Evolutionary conservation across 2,329 filamentous ascomycete genomes (phyloP), one percentile per base, ranked within the genome.

Genomic region (Pestalotiopsis sp.): DNA sequence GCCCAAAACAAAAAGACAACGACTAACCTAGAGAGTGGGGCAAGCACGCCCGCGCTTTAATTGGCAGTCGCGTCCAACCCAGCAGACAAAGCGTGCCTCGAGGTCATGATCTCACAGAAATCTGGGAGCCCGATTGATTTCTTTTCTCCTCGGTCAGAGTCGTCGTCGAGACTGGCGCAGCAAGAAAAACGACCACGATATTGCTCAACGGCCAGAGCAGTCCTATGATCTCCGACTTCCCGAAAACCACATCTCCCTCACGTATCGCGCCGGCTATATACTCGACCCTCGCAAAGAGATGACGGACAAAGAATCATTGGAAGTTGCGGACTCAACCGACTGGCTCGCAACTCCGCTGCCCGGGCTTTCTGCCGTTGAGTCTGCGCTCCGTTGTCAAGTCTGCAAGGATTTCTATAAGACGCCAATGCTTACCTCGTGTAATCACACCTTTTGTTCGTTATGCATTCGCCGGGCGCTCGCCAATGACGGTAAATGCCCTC

Each of bases 341-440:
- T 97, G 93, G 93, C 85, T 94, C 5, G 76, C 83, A 12, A 97
- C 93, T 13, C 87, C 90, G 2, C 84, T 97, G 1, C 82, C 89
- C 17, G 83, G 83, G 14, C 87, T 97, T 67, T 85, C 90, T 62
- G 83, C 88, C 14, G 89, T 99, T 71, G 96, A 99, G 77, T 90
- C 92, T 70, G 90, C 94, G 3, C 86, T 99, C 23, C 93, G 96
- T 74, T 99, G 96, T 81, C 93, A 98, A 80, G 93, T 99, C 70
- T 99, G 96, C 88, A 98, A 98, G 79, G 97, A 99, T 80, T 97
- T 98, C 81, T 98, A 93, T 83, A 90, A 90, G 70, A 97, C 94
- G 65, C 96, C 96, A 0, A 96, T 99, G 89, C 91, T 98, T 71
- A 99, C 96, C 0, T 93, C 93, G 1, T 99, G 96, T 82, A 92